Conservation (phyloP, 495 filamentous ascomycete genomes). For the Choiromyces venosus region DNA sequence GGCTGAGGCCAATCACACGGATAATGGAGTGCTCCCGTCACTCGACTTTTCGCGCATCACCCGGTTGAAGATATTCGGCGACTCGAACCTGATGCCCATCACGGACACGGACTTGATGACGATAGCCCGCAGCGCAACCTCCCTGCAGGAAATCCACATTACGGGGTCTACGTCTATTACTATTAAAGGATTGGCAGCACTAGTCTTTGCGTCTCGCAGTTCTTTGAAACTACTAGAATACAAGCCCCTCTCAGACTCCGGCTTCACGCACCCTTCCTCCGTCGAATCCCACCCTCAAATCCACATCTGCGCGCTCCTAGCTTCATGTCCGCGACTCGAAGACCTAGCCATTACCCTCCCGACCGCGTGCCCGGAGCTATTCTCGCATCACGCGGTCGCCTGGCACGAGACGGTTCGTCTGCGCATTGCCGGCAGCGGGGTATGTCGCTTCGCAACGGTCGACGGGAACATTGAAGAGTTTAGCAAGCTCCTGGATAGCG, state of each 20-base stretch:
- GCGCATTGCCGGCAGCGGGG: conserved; percentile 48
- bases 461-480: conserved; percentile 40
- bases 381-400: conserved; percentile 45
- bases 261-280: conserved; percentile 48
- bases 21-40: conserved; percentile 20
- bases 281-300: conserved; percentile 42
- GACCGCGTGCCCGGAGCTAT: conserved; percentile 48
- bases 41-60: conserved; percentile 48
- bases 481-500: conserved; percentile 43
- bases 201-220: conserved; percentile 47
- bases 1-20: conserved; percentile 34
- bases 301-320: conserved; percentile 48
- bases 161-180: conserved; percentile 51
- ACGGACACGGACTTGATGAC: conserved; percentile 48
- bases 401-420: conserved; percentile 51
- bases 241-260: conserved; percentile 49
- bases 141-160: conserved; percentile 51
- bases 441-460: conserved; percentile 29
- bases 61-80: conserved; percentile 52
- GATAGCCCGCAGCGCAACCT: conserved; percentile 50
- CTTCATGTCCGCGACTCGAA: conserved; percentile 47
- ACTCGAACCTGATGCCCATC: conserved; percentile 51
- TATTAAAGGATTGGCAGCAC: conserved; percentile 49
- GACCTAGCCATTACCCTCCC: conserved; percentile 51
- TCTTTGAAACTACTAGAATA: conserved; percentile 53